A percentile compares a stretch with the other conserved stretches of the same genome.
Conservation (phyloP, 176 grass and related monocot species). For the Stipa capillata region DNA sequence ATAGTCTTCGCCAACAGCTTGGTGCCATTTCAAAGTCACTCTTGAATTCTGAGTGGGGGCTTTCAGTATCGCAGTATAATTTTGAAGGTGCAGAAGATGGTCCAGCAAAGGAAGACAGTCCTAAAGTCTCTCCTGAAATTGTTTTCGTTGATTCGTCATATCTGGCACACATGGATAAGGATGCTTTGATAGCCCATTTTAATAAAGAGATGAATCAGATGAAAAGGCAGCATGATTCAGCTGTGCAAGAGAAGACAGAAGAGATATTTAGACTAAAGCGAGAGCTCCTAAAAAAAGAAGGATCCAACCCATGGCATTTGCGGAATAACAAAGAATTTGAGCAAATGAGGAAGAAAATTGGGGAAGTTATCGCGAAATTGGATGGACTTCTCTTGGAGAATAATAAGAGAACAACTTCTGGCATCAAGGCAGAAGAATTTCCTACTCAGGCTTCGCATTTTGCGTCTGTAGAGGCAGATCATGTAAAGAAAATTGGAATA, state of each 20-base stretch:
- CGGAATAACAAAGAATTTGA: slow-evolving; percentile 58
- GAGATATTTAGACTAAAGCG: slow-evolving; percentile 47
- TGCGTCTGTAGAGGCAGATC: slow-evolving; percentile 4
- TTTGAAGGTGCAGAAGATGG: slow-evolving; percentile 34
- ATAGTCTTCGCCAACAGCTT: slow-evolving; percentile 46
- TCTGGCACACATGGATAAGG: slow-evolving; percentile 29
- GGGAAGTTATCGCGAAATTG: slow-evolving; percentile 31
- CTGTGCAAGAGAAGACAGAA: slow-evolving; percentile 30
- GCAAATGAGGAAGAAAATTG: slow-evolving; percentile 48
- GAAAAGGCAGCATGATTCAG: slow-evolving; percentile 54
- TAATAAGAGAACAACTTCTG: slow-evolving; percentile 19
- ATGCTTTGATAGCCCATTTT: slow-evolving; percentile 28
- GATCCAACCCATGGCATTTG: slow-evolving; percentile 37
- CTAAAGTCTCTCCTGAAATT: neutral
- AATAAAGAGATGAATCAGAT: slow-evolving; percentile 37
- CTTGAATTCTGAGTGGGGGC: slow-evolving; percentile 42
- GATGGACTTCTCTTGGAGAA: slow-evolving; percentile 46
- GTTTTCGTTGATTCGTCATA: neutral
- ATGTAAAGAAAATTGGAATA: slow-evolving; percentile 2
- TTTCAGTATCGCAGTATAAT: slow-evolving; percentile 35
- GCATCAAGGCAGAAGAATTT: slow-evolving; percentile 30
- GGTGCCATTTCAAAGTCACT: slow-evolving; percentile 38
- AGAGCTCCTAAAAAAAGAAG: slow-evolving; percentile 24
- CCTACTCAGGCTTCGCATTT: neutral
- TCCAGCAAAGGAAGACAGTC: neutral